phyloP scores from a whole-genome alignment of 192 early-diverging fungal genomes.

The Chytriomyces hyalinus region DNA sequence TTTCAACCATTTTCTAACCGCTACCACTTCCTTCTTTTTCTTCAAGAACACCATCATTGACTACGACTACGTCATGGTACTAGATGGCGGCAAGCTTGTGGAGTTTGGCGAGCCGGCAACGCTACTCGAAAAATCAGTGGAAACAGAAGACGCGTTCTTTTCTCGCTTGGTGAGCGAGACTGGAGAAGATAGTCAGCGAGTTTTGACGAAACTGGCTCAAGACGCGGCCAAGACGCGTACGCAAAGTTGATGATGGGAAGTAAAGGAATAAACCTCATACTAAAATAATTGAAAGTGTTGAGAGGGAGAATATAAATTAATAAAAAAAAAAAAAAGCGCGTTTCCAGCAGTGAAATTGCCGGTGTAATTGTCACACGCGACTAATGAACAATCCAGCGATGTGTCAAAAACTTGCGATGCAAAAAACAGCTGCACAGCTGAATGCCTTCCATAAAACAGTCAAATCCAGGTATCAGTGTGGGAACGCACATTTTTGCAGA shows the following conservation, averaged over 20 bases:
- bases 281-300: not conserved
- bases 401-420: too few species aligned
- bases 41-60: slow-evolving; percentile 61
- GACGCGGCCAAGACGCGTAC: not conserved
- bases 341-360: not conserved
- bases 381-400: too few species aligned
- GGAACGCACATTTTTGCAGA: too few species aligned
- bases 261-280: not conserved
- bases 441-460: too few species aligned
- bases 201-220: slow-evolving; percentile 37
- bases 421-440: too few species aligned
- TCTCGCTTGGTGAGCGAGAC: slow-evolving; percentile 48
- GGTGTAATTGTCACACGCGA: too few species aligned
- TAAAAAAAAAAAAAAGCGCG: not conserved
- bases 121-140: slow-evolving; percentile 43
- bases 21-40: not conserved
- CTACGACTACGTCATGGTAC: slow-evolving; percentile 69
- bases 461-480: too few species aligned
- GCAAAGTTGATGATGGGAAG: too few species aligned
- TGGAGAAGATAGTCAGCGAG: slow-evolving; percentile 40
- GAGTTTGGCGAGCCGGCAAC: slow-evolving; percentile 61
- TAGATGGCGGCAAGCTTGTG: slow-evolving; percentile 73
- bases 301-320: not conserved
- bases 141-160: slow-evolving; percentile 43
- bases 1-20: slow-evolving; percentile 36